Evolutionary conservation across 2,329 filamentous ascomycete species (phyloP).

Genomic region (Alternaria atra): DNA sequence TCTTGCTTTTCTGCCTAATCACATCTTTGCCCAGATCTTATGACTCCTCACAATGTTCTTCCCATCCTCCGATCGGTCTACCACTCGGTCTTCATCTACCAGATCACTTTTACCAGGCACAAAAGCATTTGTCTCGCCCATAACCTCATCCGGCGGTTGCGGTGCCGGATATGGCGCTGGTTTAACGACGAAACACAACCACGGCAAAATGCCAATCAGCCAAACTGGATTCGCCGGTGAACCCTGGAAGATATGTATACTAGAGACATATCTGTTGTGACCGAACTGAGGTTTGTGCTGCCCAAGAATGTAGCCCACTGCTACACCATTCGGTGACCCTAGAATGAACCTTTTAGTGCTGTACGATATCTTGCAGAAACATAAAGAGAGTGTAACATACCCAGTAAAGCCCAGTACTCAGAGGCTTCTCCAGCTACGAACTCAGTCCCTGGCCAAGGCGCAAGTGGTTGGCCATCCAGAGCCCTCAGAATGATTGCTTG

Average conservation of each 20-base stretch:
- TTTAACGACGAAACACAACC: constrained; percentile 1
- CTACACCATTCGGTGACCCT: constrained; percentile 18
- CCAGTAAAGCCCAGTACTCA: not conserved
- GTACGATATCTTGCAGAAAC: not conserved
- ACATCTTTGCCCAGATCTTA: not conserved
- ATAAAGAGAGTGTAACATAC: not conserved
- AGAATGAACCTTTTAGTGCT: not conserved
- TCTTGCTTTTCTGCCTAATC: not conserved
- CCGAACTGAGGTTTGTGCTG: constrained; percentile 24
- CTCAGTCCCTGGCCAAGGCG: not conserved
- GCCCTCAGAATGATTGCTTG: not conserved
- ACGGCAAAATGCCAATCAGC: not conserved
- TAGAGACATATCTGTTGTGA: constrained; percentile 12
- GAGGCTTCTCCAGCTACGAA: not conserved
- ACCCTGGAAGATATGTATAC: constrained; percentile 8
- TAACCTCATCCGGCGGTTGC: not conserved
- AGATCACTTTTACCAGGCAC: not conserved
- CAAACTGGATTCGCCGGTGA: constrained; percentile 5
- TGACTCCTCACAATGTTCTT: constrained; percentile 1
- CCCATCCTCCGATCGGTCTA: not conserved
- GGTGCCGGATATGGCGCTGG: not conserved
- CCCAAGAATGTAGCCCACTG: constrained; percentile 13
- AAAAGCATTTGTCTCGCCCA: not conserved
- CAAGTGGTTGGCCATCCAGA: not conserved
- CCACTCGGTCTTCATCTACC: not conserved